A percentile compares a stretch with the other conserved stretches of the same genome.
Evolutionary conservation across 2,329 filamentous ascomycete species (phyloP).

Genomic region (Talaromyces sp.): DNA sequence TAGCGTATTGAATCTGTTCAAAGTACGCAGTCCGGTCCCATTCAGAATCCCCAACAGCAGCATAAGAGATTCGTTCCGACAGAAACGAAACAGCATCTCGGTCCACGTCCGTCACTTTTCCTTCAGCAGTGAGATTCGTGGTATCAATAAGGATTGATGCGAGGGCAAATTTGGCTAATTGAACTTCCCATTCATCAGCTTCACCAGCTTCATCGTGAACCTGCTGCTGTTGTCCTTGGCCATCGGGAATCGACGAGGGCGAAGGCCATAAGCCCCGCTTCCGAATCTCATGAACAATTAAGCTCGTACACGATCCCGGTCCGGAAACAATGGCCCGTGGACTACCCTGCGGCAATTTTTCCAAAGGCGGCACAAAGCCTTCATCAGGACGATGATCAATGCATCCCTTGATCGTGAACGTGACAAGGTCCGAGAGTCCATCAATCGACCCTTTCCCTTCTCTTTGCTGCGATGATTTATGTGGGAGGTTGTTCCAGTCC

Average conservation of each 20-base stretch:
- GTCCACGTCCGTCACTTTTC: conserved; percentile 48
- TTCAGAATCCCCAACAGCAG: conserved; percentile 20
- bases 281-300: conserved; percentile 51
- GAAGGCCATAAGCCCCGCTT: conserved; percentile 44
- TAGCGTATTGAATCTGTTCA: conserved; percentile 50
- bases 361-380: conserved; percentile 43
- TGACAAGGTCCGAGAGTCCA: conserved; percentile 40
- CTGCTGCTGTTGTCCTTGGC: not conserved
- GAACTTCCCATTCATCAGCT: conserved; percentile 33
- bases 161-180: conserved; percentile 39
- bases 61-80: conserved; percentile 46
- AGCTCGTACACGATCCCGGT: conserved; percentile 57
- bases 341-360: conserved; percentile 34
- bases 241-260: not conserved
- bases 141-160: conserved; percentile 46
- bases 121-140: conserved; percentile 41
- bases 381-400: conserved; percentile 64
- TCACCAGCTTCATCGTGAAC: conserved; percentile 28
- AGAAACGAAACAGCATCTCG: conserved; percentile 50
- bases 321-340: conserved; percentile 53
- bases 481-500: conserved; percentile 46
- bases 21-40: conserved; percentile 53
- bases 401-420: conserved; percentile 47
- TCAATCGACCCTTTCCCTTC: conserved; percentile 47
- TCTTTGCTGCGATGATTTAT: conserved; percentile 44